Conservation (phyloP, 495 filamentous ascomycete species). For the Astrothelium subdiscretum region DNA sequence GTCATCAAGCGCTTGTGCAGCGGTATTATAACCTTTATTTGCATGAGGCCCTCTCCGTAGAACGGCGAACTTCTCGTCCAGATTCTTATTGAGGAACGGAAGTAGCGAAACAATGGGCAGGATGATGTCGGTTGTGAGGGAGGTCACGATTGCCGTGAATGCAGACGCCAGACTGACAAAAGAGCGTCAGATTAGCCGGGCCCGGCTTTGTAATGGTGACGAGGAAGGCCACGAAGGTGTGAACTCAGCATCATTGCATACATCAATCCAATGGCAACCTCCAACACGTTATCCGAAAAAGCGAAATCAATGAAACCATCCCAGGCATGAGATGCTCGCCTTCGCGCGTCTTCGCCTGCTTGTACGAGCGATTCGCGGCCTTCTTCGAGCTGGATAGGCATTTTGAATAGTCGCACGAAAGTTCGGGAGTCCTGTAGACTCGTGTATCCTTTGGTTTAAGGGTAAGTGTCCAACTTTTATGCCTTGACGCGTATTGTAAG, state of each 20-base stretch:
- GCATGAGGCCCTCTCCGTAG: slow-evolving; percentile 45
- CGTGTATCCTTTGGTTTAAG: too few species aligned
- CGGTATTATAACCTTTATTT: slow-evolving; percentile 33
- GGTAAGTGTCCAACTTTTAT: too few species aligned
- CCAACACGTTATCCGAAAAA: slow-evolving; percentile 1
- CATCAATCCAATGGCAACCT: slow-evolving; percentile 2
- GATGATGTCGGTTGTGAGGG: slow-evolving; percentile 59
- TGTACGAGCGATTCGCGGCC: not conserved
- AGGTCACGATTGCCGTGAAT: slow-evolving; percentile 61
- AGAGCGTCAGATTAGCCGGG: too few species aligned
- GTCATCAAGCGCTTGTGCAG: slow-evolving; percentile 47
- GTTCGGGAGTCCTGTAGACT: not conserved
- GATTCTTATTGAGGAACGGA: slow-evolving; percentile 56
- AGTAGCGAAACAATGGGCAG: slow-evolving; percentile 58
- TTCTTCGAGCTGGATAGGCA: slow-evolving; percentile 2
- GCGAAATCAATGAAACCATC: slow-evolving; percentile 4
- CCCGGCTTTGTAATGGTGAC: too few species aligned
- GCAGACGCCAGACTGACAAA: slow-evolving; percentile 49
- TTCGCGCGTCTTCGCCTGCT: not conserved
- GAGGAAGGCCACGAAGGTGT: too few species aligned
- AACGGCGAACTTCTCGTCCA: slow-evolving; percentile 66
- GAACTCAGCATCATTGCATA: not conserved
- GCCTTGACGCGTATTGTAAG: too few species aligned
- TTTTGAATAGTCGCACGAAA: not conserved
- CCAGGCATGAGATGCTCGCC: not conserved